phyloP scores from a whole-genome alignment of 2,329 filamentous ascomycete species.

The Verticillium albo-atrum region DNA sequence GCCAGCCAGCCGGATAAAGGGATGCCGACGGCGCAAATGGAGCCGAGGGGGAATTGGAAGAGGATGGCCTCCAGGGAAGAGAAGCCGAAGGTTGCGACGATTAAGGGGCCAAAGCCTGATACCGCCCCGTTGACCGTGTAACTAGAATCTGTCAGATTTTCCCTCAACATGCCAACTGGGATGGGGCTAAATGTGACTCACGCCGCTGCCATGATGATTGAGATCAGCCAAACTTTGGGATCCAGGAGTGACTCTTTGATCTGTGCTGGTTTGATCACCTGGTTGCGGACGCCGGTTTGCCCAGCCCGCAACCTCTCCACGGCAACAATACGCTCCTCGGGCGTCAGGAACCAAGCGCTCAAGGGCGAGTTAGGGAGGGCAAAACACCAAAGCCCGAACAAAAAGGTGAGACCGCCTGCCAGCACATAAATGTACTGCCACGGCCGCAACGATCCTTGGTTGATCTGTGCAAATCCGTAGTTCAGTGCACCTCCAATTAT shows the following conservation, averaged over 20 bases:
- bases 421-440: constrained; percentile 54
- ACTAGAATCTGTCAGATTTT: constrained; percentile 11
- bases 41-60: constrained; percentile 55
- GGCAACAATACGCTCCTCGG: constrained; percentile 44
- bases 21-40: constrained; percentile 48
- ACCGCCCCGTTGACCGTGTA: constrained; percentile 53
- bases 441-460: constrained; percentile 31
- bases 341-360: constrained; percentile 50
- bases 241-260: constrained; percentile 42
- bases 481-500: constrained; percentile 44
- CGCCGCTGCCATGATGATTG: constrained; percentile 48
- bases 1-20: constrained; percentile 48
- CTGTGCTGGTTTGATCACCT: constrained; percentile 41
- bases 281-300: constrained; percentile 43
- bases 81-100: constrained; percentile 51
- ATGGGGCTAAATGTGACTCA: constrained; percentile 17
- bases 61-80: constrained; percentile 48
- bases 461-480: constrained; percentile 46
- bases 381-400: constrained; percentile 48
- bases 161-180: background rate
- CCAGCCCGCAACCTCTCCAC: constrained; percentile 44
- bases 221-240: constrained; percentile 46
- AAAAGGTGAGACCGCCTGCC: constrained; percentile 41
- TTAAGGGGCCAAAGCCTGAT: constrained; percentile 50
- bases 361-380: constrained; percentile 49